A percentile compares a stretch with the other conserved stretches of the same genome.
Conservation (phyloP, 345 rosid species). For the Bruguiera sexangula region DNA sequence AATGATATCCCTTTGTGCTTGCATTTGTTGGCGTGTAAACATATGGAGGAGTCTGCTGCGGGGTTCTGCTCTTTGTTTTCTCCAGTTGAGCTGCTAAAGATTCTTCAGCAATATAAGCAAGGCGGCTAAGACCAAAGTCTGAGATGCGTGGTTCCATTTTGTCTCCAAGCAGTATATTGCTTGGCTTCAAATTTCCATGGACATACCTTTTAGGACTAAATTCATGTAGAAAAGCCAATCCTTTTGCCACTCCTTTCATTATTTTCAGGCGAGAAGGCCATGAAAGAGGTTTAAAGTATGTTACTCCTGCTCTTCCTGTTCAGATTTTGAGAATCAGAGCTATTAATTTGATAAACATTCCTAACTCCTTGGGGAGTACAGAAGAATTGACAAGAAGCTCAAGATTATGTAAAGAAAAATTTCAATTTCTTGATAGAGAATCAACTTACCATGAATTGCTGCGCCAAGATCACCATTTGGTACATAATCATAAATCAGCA, state of each 20-base stretch:
- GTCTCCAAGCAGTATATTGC: conserved; percentile 26
- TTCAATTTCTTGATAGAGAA: neutral
- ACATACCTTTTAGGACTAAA: conserved; percentile 24
- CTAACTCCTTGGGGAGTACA: too few relatives aligned
- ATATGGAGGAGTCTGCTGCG: conserved; percentile 16
- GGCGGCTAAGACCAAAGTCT: conserved; percentile 25
- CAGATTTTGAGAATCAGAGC: neutral
- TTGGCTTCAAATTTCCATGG: conserved; percentile 27
- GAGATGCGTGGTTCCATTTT: conserved; percentile 31
- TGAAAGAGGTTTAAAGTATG: conserved; percentile 21
- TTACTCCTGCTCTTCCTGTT: conserved; percentile 26
- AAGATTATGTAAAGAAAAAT: neutral
- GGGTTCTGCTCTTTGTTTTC: conserved; percentile 5
- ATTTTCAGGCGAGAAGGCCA: conserved; percentile 21
- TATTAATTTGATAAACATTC: too few relatives aligned
- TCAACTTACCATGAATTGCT: conserved; percentile 27
- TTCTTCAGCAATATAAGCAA: conserved; percentile 19
- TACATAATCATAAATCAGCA: conserved; percentile 24
- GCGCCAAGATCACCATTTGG: conserved; percentile 27
- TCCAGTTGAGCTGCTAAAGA: conserved; percentile 5
- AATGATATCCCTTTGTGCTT: conserved; percentile 4
- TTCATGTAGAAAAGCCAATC: conserved; percentile 26
- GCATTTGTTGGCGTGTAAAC: conserved; percentile 18
- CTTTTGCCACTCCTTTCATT: conserved; percentile 23
- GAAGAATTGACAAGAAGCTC: too few relatives aligned